These are phyloP conservation scores for Ophiostoma montium DNA, from an alignment of 2,329 filamentous ascomycete genomes.

Conservation along the genomic window DNA sequence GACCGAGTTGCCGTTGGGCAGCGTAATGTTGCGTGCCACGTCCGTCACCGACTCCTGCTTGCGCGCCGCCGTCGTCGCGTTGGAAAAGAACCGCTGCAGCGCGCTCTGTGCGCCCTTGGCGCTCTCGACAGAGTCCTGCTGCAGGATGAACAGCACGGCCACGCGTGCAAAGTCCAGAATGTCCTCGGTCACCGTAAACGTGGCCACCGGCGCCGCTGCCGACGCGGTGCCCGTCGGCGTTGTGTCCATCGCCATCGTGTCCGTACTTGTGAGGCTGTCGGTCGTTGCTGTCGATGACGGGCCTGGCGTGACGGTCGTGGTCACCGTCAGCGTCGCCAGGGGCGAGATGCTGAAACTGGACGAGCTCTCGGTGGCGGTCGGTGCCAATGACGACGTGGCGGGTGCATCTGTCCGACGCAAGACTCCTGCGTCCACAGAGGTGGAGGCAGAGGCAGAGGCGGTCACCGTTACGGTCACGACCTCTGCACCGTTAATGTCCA, in stretches of 20 bases:
- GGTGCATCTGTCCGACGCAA: neutral
- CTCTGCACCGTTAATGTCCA: conserved; percentile 6
- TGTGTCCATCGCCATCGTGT: neutral
- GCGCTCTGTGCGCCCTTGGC: conserved; percentile 39
- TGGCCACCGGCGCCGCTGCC: conserved; percentile 17
- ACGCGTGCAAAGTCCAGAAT: conserved; percentile 50
- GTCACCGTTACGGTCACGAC: conserved; percentile 12
- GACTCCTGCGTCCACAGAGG: neutral
- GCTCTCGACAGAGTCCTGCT: conserved; percentile 34
- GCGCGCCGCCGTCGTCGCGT: conserved; percentile 14
- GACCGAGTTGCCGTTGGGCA: conserved; percentile 28
- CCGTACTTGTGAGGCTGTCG: no score
- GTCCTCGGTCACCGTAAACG: conserved; percentile 38
- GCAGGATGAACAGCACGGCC: conserved; percentile 46
- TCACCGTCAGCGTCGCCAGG: conserved; percentile 17
- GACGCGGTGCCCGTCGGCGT: conserved; percentile 13
- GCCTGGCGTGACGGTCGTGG: conserved; percentile 12
- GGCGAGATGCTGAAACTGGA: conserved; percentile 13
- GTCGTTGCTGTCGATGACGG: neutral
- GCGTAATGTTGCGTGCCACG: conserved; percentile 24
- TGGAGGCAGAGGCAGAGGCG: neutral
- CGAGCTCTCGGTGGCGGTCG: conserved; percentile 16
- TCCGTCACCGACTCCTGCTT: conserved; percentile 16
- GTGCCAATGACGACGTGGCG: conserved; percentile 17
- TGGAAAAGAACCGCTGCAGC: conserved; percentile 41